phyloP scores from a whole-genome alignment of 2,329 filamentous ascomycete genomes.

The Fusarium napiforme region DNA sequence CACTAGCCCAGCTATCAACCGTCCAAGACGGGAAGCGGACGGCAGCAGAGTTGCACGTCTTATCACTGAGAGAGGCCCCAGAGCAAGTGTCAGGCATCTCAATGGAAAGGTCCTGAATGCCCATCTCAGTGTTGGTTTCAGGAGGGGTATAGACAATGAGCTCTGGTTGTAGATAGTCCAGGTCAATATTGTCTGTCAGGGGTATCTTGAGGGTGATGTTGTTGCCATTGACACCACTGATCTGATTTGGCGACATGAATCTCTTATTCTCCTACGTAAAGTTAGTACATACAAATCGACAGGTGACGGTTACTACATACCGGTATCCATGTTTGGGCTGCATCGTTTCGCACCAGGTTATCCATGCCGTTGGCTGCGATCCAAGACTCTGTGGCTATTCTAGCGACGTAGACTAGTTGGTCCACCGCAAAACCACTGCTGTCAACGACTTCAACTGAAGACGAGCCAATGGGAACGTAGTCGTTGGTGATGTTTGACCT shows the following conservation, averaged over 20 bases:
- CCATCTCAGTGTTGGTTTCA: slow-evolving; percentile 20
- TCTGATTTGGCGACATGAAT: slow-evolving; percentile 23
- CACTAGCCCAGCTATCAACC: slow-evolving; percentile 34
- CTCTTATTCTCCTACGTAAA: slow-evolving; percentile 2
- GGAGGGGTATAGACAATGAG: slow-evolving; percentile 27
- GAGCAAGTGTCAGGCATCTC: slow-evolving; percentile 21
- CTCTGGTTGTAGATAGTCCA: slow-evolving; percentile 16
- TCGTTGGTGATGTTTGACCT: slow-evolving; percentile 30
- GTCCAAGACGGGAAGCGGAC: slow-evolving; percentile 36
- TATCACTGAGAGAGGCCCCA: not conserved
- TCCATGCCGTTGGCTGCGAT: slow-evolving; percentile 31
- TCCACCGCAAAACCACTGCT: not conserved
- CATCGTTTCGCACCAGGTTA: slow-evolving; percentile 12
- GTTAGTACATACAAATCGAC: not conserved
- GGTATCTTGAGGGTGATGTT: slow-evolving; percentile 30
- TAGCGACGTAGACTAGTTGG: slow-evolving; percentile 29
- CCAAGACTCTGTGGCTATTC: slow-evolving; percentile 26
- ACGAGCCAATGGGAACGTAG: slow-evolving; percentile 30
- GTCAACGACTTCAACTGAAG: not conserved
- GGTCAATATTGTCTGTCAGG: slow-evolving; percentile 33
- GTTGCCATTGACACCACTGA: slow-evolving; percentile 21
- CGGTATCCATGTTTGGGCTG: slow-evolving; percentile 33
- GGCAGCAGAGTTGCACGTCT: slow-evolving; percentile 26
- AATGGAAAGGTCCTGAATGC: slow-evolving; percentile 21
- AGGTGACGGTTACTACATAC: not conserved